Percentiles rank a stretch among this genome's conserved stretches.
These are phyloP conservation scores for Peziza echinospora DNA, from an alignment of 495 filamentous ascomycete genomes.

Conservation along the genomic window DNA sequence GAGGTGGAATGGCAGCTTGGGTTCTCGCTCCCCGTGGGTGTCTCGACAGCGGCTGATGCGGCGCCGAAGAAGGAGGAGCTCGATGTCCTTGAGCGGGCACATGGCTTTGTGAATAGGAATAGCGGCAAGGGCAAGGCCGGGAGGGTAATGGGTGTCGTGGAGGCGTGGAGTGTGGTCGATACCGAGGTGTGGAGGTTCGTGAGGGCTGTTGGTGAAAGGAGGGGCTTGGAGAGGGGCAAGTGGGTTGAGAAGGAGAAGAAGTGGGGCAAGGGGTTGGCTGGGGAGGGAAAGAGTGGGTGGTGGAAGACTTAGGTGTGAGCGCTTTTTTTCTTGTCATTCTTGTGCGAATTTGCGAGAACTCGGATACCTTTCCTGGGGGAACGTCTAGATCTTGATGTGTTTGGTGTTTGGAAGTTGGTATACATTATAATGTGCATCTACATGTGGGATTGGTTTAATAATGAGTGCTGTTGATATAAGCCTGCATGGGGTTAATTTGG, in stretches of 20 bases:
- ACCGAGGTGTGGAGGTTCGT: slow-evolving; percentile 87
- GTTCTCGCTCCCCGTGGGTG: slow-evolving; percentile 46
- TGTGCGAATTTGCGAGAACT: too few species aligned
- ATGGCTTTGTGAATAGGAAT: slow-evolving; percentile 15
- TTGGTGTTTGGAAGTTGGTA: too few species aligned
- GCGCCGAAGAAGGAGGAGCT: slow-evolving; percentile 30
- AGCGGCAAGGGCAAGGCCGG: slow-evolving; percentile 15
- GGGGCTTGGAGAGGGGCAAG: slow-evolving; percentile 34
- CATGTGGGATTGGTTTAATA: too few species aligned
- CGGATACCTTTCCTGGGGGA: too few species aligned
- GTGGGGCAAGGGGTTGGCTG: too few species aligned
- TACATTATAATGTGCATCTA: too few species aligned
- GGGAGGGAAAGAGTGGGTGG: too few species aligned
- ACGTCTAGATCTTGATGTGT: too few species aligned
- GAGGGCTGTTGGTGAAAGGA: slow-evolving; percentile 42
- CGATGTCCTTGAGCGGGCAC: slow-evolving; percentile 34
- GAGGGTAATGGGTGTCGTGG: slow-evolving; percentile 38
- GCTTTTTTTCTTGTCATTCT: too few species aligned
- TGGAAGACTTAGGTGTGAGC: too few species aligned
- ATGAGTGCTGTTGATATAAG: too few species aligned
- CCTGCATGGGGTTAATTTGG: too few species aligned
- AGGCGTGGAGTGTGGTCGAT: slow-evolving; percentile 87
- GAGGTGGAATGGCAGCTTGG: slow-evolving; percentile 68
- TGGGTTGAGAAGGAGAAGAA: slow-evolving; percentile 55
- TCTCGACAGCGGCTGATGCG: slow-evolving; percentile 22